Conservation (phyloP, 352 stramenopile species). For the Pythium angustatum region DNA sequence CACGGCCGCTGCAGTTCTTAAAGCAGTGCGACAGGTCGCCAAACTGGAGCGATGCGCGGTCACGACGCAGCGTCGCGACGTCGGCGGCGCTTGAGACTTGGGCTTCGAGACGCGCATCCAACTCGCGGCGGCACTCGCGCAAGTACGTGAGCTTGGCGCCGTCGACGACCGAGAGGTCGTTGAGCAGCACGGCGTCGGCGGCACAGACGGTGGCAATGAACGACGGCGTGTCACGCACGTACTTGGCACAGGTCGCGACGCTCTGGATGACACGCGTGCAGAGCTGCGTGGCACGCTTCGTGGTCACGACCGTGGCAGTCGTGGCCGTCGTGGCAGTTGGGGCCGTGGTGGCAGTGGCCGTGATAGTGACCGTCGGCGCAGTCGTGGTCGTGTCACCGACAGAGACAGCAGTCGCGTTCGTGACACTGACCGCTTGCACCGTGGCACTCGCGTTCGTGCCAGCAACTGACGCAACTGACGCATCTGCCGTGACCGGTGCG, state of each 20-base stretch:
- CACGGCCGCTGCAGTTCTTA: slow-evolving; percentile 7
- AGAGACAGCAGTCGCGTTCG: not conserved
- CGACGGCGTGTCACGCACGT: slow-evolving; percentile 28
- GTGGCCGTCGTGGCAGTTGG: too few relatives aligned
- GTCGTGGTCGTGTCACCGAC: not conserved
- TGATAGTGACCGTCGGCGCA: not conserved
- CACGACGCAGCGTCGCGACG: too few relatives aligned
- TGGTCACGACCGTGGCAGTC: too few relatives aligned
- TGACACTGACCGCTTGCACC: not conserved
- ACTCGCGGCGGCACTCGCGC: slow-evolving; percentile 31
- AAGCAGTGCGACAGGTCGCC: slow-evolving; percentile 9
- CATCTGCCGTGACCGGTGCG: too few relatives aligned
- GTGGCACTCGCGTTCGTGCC: not conserved
- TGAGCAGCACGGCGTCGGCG: slow-evolving; percentile 23
- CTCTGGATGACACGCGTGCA: slow-evolving; percentile 24
- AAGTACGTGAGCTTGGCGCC: slow-evolving; percentile 33
- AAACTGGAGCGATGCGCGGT: slow-evolving; percentile 16
- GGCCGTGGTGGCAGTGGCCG: too few relatives aligned
- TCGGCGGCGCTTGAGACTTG: slow-evolving; percentile 13
- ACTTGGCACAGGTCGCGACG: slow-evolving; percentile 19
- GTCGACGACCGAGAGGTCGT: slow-evolving; percentile 30
- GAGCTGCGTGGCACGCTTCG: slow-evolving; percentile 2
- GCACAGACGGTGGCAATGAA: too few relatives aligned
- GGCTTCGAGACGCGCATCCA: slow-evolving; percentile 22
- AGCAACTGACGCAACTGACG: too few relatives aligned